Evolutionary conservation across 441 rosid species (phyloP).

Genomic region (Dalechampia spathulata): DNA sequence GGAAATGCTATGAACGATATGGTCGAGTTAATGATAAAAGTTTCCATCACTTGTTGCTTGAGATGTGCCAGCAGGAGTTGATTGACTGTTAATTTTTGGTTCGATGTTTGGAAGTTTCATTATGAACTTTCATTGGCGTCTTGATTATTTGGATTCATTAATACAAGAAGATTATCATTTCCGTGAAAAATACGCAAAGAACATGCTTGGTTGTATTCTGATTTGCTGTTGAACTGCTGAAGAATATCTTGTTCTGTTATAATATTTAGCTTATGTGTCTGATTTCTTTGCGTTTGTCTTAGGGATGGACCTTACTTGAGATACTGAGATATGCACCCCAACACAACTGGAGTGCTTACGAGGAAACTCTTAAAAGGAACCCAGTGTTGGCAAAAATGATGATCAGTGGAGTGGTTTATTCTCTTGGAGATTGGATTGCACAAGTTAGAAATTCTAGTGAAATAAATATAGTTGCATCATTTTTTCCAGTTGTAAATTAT

Average conservation of each 20-base stretch:
- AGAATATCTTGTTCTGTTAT: not conserved
- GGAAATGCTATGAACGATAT: not conserved
- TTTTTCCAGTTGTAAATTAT: constrained; percentile 1
- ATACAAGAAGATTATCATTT: not conserved
- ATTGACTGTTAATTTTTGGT: not conserved
- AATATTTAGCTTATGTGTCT: constrained; percentile 6
- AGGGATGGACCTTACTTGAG: constrained; percentile 95
- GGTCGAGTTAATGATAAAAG: not conserved
- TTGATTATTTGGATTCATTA: not conserved
- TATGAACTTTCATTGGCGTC: not conserved
- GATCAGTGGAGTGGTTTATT: constrained; percentile 87
- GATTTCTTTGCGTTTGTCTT: constrained; percentile 10
- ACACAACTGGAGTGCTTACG: constrained; percentile 93
- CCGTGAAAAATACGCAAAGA: not conserved
- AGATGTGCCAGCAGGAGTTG: not conserved
- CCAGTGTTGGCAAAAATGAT: constrained; percentile 94
- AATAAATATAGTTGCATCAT: not conserved
- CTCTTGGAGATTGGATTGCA: constrained; percentile 97
- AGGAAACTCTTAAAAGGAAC: constrained; percentile 70
- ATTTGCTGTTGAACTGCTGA: not conserved
- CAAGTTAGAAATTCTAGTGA: constrained; percentile 42
- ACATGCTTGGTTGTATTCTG: constrained; percentile 1
- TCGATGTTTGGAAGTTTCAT: not conserved
- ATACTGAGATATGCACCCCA: constrained; percentile 86
- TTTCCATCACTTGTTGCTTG: not conserved